Evolutionary conservation across 306 rosid genomes (phyloP).

Genomic region (Elaeagnus macrophylla): DNA sequence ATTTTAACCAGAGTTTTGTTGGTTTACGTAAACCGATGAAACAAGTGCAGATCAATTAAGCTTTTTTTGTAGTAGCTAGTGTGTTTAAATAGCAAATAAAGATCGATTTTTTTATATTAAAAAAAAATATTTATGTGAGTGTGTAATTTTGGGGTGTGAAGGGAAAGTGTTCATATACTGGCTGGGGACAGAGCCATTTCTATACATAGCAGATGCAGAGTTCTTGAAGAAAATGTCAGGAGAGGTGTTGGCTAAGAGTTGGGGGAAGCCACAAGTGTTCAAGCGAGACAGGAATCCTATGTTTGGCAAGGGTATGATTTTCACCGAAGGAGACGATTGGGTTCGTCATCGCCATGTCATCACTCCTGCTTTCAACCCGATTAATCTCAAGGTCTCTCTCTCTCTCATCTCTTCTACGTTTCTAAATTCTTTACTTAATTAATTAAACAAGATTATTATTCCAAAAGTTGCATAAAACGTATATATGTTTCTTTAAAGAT

Average conservation of each 20-base stretch:
- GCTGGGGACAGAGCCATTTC: conserved; percentile 80
- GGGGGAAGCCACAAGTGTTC: conserved; percentile 80
- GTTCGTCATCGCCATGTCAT: conserved; percentile 55
- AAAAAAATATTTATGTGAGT: no score
- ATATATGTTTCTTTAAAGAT: no score
- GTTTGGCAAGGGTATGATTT: conserved; percentile 72
- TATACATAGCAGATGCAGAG: conserved; percentile 63
- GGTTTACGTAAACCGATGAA: no score
- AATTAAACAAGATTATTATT: no score
- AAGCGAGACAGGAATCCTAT: conserved; percentile 53
- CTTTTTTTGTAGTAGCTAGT: no score
- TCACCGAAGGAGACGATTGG: conserved; percentile 75
- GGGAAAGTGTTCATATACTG: conserved; percentile 68
- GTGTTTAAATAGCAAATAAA: no score
- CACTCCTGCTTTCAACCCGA: conserved; percentile 58
- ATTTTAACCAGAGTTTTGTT: no score
- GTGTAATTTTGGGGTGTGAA: conserved; percentile 12
- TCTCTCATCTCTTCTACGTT: no score
- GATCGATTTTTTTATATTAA: no score
- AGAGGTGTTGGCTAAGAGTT: conserved; percentile 46
- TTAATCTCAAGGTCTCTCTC: conserved; percentile 46
- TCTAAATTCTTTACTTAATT: no score
- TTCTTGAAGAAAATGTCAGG: conserved; percentile 54
- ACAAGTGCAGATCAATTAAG: no score
- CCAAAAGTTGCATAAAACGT: no score